A percentile compares a stretch with the other conserved stretches of the same genome.
Conservation (phyloP, 1,284 basidiomycete genomes). For the Mixia osmundae region DNA sequence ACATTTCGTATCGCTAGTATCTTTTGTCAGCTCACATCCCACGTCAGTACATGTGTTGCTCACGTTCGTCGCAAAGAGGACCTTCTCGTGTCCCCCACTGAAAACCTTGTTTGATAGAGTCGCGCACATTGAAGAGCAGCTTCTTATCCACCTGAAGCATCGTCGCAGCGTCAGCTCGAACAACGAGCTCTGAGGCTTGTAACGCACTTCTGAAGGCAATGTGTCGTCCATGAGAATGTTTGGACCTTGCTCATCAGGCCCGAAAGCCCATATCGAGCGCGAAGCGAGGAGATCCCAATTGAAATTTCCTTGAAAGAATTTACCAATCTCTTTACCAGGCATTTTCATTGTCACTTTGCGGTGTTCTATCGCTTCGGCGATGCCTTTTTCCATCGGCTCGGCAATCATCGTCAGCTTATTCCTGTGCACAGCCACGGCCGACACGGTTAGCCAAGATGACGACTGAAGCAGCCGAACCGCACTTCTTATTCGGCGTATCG, state of each 20-base stretch:
- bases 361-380: slow-evolving; percentile 80
- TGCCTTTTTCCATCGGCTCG: slow-evolving; percentile 74
- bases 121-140: slow-evolving; percentile 61
- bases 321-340: slow-evolving; percentile 75
- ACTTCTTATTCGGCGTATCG: slow-evolving; percentile 98
- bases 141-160: slow-evolving; percentile 98
- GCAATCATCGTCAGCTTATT: slow-evolving; percentile 96
- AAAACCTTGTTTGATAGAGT: slow-evolving; percentile 95
- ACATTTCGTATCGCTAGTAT: slow-evolving; percentile 78
- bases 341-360: slow-evolving; percentile 79
- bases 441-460: background rate
- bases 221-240: slow-evolving; percentile 93
- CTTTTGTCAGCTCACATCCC: background rate
- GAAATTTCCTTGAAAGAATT: slow-evolving; percentile 85
- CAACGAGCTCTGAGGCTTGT: slow-evolving; percentile 24
- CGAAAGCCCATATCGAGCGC: slow-evolving; percentile 99
- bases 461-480: slow-evolving; percentile 12
- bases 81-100: slow-evolving; percentile 97
- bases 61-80: slow-evolving; percentile 91
- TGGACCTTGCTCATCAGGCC: slow-evolving; percentile 79
- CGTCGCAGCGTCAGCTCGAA: slow-evolving; percentile 25
- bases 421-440: slow-evolving; percentile 25
- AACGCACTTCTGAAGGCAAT: slow-evolving; percentile 76
- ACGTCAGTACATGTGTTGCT: slow-evolving; percentile 21
- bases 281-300: slow-evolving; percentile 96